Evolutionary conservation across 1,284 basidiomycete genomes (phyloP), one percentile per base, ranked within the genome.

Genomic region (Apiotrichum sp.): DNA sequence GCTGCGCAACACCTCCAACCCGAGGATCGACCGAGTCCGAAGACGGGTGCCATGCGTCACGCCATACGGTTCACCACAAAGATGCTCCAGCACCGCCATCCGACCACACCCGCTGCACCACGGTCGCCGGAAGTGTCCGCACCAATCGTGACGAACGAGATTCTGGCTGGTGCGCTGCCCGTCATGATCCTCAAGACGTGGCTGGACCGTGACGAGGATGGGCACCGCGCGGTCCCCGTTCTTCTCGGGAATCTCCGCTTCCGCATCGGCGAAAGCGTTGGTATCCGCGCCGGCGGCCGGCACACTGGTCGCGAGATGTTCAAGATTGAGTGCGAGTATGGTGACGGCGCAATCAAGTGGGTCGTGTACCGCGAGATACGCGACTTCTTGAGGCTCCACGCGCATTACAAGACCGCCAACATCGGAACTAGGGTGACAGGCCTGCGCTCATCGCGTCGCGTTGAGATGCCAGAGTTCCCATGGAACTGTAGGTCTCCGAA

Each of bases 321-420:
- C 67, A 73, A 75, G 62, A 63, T 77, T 40, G 75, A 82, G 75
- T 95, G 93, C 75, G 90, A 96, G 76, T 98, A 98, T 70, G 95
- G 91, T 1, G 93, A 96, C 63, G 90, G 91, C n/a, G 86, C 86
- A 3, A 86, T 87, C 56, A 86, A 89, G 72, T 98, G 96, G 95
- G 92, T 97, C 35, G 84, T 98, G 46, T 98, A 98, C 76, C 86
- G 95, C 53, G 88, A 95, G 74, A 80, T 97, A 51, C 84, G 90
- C 59, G 95, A 98, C 73, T 97, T 99, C 70, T 65, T 97, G 52
- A 87, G 86, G 35, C 77, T 98, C 16, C 95, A 98, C 70, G 83
- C 88, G 0, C 93, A 97, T 72, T 98, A 97, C 72, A 81, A 88
- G 7, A 80, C 96, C 38, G 88, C 92, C 4, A 93, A 92, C 65